Percentiles rank a stretch among this genome's conserved stretches.
These are phyloP conservation scores for Ilyonectria mors-panacis DNA, from an alignment of 2,329 filamentous ascomycete genomes.

Conservation along the genomic window DNA sequence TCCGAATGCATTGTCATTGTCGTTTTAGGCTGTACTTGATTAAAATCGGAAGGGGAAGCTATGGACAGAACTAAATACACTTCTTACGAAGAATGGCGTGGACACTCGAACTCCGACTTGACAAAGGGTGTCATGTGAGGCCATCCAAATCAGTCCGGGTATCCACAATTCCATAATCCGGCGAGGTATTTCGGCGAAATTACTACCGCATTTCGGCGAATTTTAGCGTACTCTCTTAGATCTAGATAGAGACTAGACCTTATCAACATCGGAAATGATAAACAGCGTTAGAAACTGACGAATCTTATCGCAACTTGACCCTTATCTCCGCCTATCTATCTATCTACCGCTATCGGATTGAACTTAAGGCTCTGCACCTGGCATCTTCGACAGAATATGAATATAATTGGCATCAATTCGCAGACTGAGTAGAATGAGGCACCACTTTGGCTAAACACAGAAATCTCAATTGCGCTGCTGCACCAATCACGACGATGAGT, in stretches of 20 bases:
- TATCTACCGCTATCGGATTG: not conserved
- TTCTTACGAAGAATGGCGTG: not conserved
- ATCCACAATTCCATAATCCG: constrained; percentile 8
- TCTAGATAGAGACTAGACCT: not conserved
- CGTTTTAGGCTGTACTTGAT: too few relatives aligned
- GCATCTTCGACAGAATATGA: not conserved
- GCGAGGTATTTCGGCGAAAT: constrained; percentile 7
- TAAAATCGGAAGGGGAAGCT: too few relatives aligned
- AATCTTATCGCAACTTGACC: not conserved
- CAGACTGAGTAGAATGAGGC: too few relatives aligned
- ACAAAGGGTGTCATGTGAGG: not conserved
- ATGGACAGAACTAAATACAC: not conserved
- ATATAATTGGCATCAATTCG: not conserved
- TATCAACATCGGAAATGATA: not conserved
- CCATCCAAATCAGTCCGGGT: not conserved
- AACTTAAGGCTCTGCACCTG: not conserved
- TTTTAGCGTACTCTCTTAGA: not conserved
- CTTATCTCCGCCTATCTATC: not conserved
- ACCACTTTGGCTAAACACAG: not conserved
- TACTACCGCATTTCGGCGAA: not conserved
- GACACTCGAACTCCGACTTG: not conserved
- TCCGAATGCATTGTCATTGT: too few relatives aligned
- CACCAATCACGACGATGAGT: not conserved
- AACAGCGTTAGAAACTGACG: not conserved
- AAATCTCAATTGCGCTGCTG: not conserved